A percentile compares a stretch with the other conserved stretches of the same genome.
Evolutionary conservation across 1,139 yeast species (phyloP).

Genomic region (Candida pseudoviswanathii): DNA sequence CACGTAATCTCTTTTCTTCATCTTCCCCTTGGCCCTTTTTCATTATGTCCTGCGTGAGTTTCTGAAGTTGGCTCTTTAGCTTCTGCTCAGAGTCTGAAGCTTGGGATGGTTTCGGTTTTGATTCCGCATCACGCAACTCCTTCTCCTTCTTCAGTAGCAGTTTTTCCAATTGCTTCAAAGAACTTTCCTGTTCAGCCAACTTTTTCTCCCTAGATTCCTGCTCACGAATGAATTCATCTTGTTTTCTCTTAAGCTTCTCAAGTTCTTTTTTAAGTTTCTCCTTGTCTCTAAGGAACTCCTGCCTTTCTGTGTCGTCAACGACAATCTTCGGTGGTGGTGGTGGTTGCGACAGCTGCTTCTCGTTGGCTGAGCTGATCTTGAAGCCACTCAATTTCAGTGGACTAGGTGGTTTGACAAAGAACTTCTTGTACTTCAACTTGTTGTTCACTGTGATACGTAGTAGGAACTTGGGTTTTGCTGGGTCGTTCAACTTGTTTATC

Average conservation of each 20-base stretch:
- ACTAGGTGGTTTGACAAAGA: slow-evolving; percentile 7
- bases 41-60: slow-evolving; percentile 24
- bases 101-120: slow-evolving; percentile 12
- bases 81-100: slow-evolving; percentile 6
- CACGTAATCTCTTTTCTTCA: slow-evolving; percentile 9
- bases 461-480: slow-evolving; percentile 32
- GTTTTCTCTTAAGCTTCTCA: slow-evolving; percentile 4
- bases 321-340: not conserved
- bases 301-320: not conserved
- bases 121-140: slow-evolving; percentile 15
- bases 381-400: slow-evolving; percentile 23
- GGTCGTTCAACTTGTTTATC: slow-evolving; percentile 31
- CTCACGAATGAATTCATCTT: slow-evolving; percentile 1
- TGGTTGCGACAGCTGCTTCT: no score
- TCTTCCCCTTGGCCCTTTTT: slow-evolving; percentile 17
- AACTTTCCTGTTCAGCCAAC: slow-evolving; percentile 1
- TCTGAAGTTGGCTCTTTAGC: slow-evolving; percentile 18
- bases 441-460: slow-evolving; percentile 30
- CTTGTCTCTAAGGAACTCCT: slow-evolving; percentile 5
- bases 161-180: slow-evolving; percentile 10
- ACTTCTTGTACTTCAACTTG: slow-evolving; percentile 19
- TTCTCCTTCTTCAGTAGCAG: slow-evolving; percentile 8
- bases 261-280: slow-evolving; percentile 6
- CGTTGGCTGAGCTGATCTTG: slow-evolving; percentile 21
- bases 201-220: slow-evolving; percentile 8